Evolutionary conservation across 768 basidiomycete species (phyloP).

Genomic region (Leccinum disarticulatum): DNA sequence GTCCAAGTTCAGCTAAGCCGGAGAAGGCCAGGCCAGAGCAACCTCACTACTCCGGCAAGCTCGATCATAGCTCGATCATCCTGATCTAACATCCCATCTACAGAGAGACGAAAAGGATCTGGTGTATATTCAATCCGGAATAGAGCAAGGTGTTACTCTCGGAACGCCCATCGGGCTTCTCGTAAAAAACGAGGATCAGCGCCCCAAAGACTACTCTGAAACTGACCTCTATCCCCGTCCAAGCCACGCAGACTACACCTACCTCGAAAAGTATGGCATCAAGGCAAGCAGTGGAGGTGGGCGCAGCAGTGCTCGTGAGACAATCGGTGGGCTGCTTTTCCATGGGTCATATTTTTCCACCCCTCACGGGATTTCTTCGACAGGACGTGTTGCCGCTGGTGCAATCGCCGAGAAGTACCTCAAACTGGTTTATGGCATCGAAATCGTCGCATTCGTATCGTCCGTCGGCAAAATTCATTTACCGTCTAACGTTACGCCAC

Average conservation of each 20-base stretch:
- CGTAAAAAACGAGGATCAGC: slow-evolving; percentile 96
- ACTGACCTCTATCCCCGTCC: slow-evolving; percentile 97
- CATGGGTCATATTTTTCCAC: slow-evolving; percentile 1
- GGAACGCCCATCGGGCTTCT: slow-evolving; percentile 98
- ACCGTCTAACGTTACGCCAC: slow-evolving; percentile 49
- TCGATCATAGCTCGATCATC: background rate
- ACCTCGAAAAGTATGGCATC: slow-evolving; percentile 94
- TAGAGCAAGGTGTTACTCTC: slow-evolving; percentile 91
- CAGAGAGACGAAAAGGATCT: slow-evolving; percentile 95
- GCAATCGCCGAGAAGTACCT: slow-evolving; percentile 98
- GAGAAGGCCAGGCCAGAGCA: slow-evolving; percentile 92
- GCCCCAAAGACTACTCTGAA: slow-evolving; percentile 98
- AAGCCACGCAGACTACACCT: slow-evolving; percentile 97
- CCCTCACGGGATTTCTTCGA: slow-evolving; percentile 7
- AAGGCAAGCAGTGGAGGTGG: slow-evolving; percentile 98
- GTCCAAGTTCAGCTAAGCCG: slow-evolving; percentile 91
- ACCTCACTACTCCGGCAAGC: slow-evolving; percentile 92
- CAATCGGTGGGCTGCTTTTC: slow-evolving; percentile 63
- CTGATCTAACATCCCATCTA: slow-evolving; percentile 4
- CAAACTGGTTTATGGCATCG: slow-evolving; percentile 80
- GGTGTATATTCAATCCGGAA: slow-evolving; percentile 90
- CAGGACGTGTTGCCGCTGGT: slow-evolving; percentile 95
- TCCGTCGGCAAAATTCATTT: slow-evolving; percentile 93
- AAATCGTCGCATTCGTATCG: slow-evolving; percentile 96
- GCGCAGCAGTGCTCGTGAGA: slow-evolving; percentile 92